Evolutionary conservation across 2,329 filamentous ascomycete genomes (phyloP), one percentile per base, ranked within the genome.

Genomic region (Emydomyces testavorans): DNA sequence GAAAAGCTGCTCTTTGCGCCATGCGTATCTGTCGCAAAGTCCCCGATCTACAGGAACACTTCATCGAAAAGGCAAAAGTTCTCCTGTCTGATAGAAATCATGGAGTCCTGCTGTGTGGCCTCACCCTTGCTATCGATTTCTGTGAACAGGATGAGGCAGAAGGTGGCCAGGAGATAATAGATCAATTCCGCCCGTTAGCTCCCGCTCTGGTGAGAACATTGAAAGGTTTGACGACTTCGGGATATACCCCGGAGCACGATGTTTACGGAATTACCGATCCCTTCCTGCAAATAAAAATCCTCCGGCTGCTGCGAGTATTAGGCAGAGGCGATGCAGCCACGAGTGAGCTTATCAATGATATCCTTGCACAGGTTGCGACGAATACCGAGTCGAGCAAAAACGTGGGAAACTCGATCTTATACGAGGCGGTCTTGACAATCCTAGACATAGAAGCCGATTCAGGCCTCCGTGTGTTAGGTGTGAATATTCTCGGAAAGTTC

Each of bases 1-100:
- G 92, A 58, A 98, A 98, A 72, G 92, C 92, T 15, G 92, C 92
- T 3, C 76, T 98, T n/a, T 98, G 92, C 68, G 92, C 92, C 43
- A 98, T 98, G 92, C 80, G 89, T 56, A 95, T 98, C 74, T 95
- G 89, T 70, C 83, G 88, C 59, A 98, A 98, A 68, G 92, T 98
- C 8, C 92, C 93, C 4, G 92, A 98, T 65, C 71, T 98, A 46
- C 87, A 94, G 66, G 93, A 98, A 65, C 89, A 98, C 68, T 98
- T 98, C 62, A 64, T 95, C 50, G 92, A 98, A 52, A 96, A 96
- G 66, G 85, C 90, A 13, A 84, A 92, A 52, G 76, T 86, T 23
- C 74, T 98, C 7, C 72, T 98, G 18, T 84, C 87, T 21, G 92
- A 98, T 66, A 77, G 92, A 52, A 98, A 98, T 67, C 92, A 98